Evolutionary conservation across 768 basidiomycete species (phyloP).

Genomic region (Calocybe gangraenosa): DNA sequence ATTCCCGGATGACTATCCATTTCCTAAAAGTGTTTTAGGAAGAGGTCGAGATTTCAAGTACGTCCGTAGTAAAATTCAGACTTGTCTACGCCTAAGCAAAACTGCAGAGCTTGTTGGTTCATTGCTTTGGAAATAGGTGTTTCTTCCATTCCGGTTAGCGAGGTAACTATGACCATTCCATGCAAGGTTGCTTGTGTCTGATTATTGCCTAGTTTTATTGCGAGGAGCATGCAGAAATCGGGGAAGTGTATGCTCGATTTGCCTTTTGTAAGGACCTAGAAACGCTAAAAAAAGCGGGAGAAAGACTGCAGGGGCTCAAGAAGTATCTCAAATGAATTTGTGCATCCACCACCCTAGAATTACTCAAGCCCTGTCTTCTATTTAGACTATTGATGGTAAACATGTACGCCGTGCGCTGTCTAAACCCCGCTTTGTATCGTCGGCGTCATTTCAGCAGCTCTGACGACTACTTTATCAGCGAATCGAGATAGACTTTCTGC

Average conservation of each 20-base stretch:
- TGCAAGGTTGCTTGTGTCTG: slow-evolving; percentile 1
- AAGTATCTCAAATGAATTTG: slow-evolving; percentile 46
- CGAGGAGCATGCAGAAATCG: slow-evolving; percentile 78
- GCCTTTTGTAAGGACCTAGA: slow-evolving; percentile 95
- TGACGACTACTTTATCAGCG: slow-evolving; percentile 48
- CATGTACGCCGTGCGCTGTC: no score
- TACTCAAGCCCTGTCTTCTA: no score
- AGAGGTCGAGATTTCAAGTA: slow-evolving; percentile 87
- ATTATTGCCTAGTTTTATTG: slow-evolving; percentile 74
- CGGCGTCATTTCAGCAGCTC: slow-evolving; percentile 7
- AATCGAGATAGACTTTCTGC: slow-evolving; percentile 65
- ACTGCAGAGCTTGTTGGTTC: slow-evolving; percentile 85
- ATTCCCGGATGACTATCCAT: slow-evolving; percentile 82
- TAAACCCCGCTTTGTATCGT: not conserved
- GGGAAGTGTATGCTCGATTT: slow-evolving; percentile 84
- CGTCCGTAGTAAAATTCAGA: not conserved
- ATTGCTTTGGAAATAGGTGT: slow-evolving; percentile 88
- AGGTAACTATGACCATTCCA: slow-evolving; percentile 42
- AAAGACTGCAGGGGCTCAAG: slow-evolving; percentile 71
- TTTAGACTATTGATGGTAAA: no score
- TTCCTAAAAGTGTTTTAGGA: slow-evolving; percentile 70
- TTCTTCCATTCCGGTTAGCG: slow-evolving; percentile 92
- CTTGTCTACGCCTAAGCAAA: not conserved
- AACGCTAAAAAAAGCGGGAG: slow-evolving; percentile 76
- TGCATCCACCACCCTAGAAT: not conserved